A percentile compares a stretch with the other conserved stretches of the same genome.
Conservation (phyloP, 352 stramenopile species). For the Globisporangium takayamanum region DNA sequence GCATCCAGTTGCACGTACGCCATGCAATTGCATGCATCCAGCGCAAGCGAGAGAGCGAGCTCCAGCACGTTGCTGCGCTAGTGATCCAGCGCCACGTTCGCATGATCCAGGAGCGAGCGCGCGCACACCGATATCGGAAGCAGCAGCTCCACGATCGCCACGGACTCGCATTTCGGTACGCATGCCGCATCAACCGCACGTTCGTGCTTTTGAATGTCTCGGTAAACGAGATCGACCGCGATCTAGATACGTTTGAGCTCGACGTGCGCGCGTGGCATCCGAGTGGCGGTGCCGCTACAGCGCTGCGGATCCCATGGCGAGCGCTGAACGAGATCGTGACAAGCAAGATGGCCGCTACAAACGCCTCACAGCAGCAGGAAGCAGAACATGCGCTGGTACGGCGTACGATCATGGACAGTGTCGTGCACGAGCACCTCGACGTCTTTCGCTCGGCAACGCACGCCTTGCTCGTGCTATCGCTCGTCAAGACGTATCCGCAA, state of each 20-base stretch:
- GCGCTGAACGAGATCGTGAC: not conserved
- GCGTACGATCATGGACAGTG: constrained; percentile 12
- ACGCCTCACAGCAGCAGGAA: not conserved
- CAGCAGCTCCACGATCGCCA: constrained; percentile 3
- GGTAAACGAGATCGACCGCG: constrained; percentile 23
- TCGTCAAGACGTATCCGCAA: too few species aligned
- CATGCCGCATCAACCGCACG: constrained; percentile 22
- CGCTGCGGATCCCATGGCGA: constrained; percentile 12
- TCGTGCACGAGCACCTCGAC: constrained; percentile 24
- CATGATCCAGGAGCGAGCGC: constrained; percentile 4
- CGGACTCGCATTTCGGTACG: constrained; percentile 19
- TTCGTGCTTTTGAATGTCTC: constrained; percentile 16
- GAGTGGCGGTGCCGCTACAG: not conserved
- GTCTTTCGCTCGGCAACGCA: constrained; percentile 27
- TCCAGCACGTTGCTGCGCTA: constrained; percentile 21
- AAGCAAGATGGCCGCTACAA: not conserved
- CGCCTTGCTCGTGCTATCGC: constrained; percentile 22
- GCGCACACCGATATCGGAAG: constrained; percentile 2
- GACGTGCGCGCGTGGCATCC: constrained; percentile 19
- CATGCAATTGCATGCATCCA: constrained; percentile 12
- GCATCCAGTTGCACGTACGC: constrained; percentile 18
- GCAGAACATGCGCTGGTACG: constrained; percentile 3
- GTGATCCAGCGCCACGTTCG: constrained; percentile 26
- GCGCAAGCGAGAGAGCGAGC: constrained; percentile 5
- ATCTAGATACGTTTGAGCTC: constrained; percentile 19